phyloP scores from a whole-genome alignment of 2,329 filamentous ascomycete species.

The Fusarium oxysporum region DNA sequence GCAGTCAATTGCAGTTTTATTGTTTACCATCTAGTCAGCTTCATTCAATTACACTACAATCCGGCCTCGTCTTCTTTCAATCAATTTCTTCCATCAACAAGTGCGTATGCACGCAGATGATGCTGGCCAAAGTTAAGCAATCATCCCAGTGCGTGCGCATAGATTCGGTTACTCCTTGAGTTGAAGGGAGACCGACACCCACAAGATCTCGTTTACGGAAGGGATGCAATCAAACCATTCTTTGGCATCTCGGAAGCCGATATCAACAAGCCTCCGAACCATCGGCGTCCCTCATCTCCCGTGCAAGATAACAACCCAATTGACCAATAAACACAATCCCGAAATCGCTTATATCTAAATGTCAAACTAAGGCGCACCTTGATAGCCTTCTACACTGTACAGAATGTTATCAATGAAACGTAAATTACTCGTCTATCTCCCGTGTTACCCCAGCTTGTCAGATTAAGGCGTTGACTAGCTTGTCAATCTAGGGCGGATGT shows the following conservation, averaged over 20 bases:
- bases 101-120: not conserved
- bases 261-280: not conserved
- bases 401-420: not conserved
- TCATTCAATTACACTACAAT: accelerated
- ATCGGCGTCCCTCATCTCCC: not conserved
- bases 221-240: not conserved
- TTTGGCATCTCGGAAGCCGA: not conserved
- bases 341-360: not conserved
- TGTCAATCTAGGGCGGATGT: slow-evolving; percentile 37
- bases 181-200: not conserved
- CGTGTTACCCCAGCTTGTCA: slow-evolving; percentile 31
- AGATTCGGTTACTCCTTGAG: not conserved
- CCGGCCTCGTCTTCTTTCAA: no score
- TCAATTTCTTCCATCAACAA: not conserved
- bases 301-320: not conserved
- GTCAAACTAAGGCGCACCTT: slow-evolving; percentile 13
- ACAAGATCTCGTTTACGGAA: not conserved
- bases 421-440: slow-evolving; percentile 2
- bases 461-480: slow-evolving; percentile 36
- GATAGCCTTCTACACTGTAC: not conserved
- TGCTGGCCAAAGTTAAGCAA: not conserved
- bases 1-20: not conserved
- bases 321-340: slow-evolving; percentile 1
- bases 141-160: accelerated
- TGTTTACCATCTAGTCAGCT: not conserved